phyloP scores from a whole-genome alignment of 495 filamentous ascomycete species.

The Penicillium pulvis region DNA sequence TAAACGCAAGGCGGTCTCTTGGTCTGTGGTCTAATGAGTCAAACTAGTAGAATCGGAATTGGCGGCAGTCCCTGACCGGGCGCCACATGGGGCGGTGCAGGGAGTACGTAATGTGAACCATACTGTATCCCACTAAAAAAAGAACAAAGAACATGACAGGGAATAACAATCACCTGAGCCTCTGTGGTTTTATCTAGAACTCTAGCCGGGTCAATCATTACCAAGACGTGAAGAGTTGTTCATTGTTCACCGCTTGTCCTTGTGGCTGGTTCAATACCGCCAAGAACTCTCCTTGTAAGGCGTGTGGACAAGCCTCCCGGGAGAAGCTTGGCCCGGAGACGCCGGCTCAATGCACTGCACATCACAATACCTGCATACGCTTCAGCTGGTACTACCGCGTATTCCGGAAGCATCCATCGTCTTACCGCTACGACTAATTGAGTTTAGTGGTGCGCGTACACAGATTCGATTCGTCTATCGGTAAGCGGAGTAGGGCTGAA shows the following conservation, averaged over 20 bases:
- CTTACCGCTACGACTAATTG: conserved; percentile 4
- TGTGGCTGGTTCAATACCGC: conserved; percentile 16
- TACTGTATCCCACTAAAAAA: not conserved
- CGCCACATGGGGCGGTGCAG: conserved; percentile 7
- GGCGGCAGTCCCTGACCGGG: not conserved
- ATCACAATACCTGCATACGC: not conserved
- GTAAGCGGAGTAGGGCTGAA: conserved; percentile 28
- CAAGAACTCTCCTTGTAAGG: conserved; percentile 25
- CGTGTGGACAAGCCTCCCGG: conserved; percentile 32
- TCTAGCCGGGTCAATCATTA: not conserved
- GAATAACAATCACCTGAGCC: not conserved
- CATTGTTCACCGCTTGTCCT: conserved; percentile 19
- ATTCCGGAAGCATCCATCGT: conserved; percentile 2
- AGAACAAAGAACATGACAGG: not conserved
- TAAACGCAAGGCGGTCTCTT: not conserved
- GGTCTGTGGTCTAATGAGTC: not conserved
- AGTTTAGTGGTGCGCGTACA: conserved; percentile 5
- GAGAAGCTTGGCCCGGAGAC: conserved; percentile 35
- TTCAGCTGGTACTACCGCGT: conserved; percentile 14
- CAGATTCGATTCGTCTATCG: conserved; percentile 12
- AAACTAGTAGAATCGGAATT: not conserved
- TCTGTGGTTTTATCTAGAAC: not conserved
- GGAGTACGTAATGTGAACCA: conserved; percentile 9
- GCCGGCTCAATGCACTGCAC: conserved; percentile 6
- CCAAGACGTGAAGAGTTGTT: not conserved